Percentiles rank a stretch among this genome's conserved stretches.
Evolutionary conservation across 202 grass and related monocot genomes (phyloP).

Genomic region (Panicum virgatum): DNA sequence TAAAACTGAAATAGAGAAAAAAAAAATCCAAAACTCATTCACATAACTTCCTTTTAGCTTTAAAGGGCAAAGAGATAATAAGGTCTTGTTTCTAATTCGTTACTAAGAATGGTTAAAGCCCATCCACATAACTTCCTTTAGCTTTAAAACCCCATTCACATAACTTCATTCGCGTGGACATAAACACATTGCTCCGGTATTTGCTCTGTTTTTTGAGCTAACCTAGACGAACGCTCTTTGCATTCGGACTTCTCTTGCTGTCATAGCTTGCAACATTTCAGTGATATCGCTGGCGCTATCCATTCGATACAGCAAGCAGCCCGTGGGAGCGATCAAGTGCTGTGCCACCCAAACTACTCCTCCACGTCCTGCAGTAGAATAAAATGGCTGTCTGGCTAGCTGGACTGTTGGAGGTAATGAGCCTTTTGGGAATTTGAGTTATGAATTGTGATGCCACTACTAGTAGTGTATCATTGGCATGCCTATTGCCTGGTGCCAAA

Average conservation of each 20-base stretch:
- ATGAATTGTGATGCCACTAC: background rate
- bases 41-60: background rate
- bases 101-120: no score
- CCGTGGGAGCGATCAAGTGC: slow-evolving; percentile 34
- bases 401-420: background rate
- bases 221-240: background rate
- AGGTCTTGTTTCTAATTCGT: background rate
- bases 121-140: no score
- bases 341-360: slow-evolving; percentile 15
- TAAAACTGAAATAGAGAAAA: background rate
- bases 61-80: background rate
- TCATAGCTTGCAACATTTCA: background rate
- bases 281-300: background rate
- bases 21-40: background rate
- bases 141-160: no score
- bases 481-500: background rate
- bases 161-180: background rate
- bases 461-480: background rate
- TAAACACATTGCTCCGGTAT: no score
- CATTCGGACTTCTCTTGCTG: background rate
- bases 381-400: background rate
- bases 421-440: background rate
- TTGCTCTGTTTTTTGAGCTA: background rate
- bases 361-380: background rate
- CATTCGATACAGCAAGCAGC: slow-evolving; percentile 1